Conservation (phyloP, 345 rosid species). For the Mercurialis annua region DNA sequence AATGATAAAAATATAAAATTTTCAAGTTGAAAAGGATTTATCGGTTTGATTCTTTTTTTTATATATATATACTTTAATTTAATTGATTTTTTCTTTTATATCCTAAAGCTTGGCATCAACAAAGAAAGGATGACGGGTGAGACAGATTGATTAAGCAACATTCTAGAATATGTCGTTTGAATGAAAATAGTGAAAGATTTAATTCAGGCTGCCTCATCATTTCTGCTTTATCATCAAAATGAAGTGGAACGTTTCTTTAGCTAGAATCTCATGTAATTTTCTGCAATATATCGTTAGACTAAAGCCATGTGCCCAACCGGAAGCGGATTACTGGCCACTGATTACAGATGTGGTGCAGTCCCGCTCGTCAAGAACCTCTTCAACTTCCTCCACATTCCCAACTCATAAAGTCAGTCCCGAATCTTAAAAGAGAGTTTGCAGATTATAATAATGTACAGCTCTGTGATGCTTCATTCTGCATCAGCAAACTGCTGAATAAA, state of each 20-base stretch:
- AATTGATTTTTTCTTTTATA: too few species aligned
- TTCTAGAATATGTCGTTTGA: too few species aligned
- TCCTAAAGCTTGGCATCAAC: too few species aligned
- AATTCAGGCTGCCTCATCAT: constrained; percentile 55
- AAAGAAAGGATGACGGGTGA: too few species aligned
- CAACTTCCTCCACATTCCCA: constrained; percentile 40
- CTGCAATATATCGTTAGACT: constrained; percentile 30
- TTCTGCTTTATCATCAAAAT: neutral
- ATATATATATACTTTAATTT: too few species aligned
- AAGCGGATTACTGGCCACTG: constrained; percentile 84
- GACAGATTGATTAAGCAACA: too few species aligned
- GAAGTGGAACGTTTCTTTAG: neutral
- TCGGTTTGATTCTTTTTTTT: too few species aligned
- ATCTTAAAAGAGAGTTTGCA: constrained; percentile 11
- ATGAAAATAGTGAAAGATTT: too few species aligned
- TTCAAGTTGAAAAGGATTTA: too few species aligned
- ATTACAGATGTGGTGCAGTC: constrained; percentile 91
- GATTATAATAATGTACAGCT: neutral
- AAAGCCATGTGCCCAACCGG: constrained; percentile 88
- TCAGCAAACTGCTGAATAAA: constrained; percentile 2
- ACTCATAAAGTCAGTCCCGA: constrained; percentile 30
- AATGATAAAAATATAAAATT: too few species aligned
- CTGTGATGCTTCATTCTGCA: neutral
- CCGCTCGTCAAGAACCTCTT: constrained; percentile 64
- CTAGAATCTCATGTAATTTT: neutral